These are phyloP conservation scores for Hordeum pubiflorum DNA, from an alignment of 202 grass and related monocot genomes.

Conservation along the genomic window DNA sequence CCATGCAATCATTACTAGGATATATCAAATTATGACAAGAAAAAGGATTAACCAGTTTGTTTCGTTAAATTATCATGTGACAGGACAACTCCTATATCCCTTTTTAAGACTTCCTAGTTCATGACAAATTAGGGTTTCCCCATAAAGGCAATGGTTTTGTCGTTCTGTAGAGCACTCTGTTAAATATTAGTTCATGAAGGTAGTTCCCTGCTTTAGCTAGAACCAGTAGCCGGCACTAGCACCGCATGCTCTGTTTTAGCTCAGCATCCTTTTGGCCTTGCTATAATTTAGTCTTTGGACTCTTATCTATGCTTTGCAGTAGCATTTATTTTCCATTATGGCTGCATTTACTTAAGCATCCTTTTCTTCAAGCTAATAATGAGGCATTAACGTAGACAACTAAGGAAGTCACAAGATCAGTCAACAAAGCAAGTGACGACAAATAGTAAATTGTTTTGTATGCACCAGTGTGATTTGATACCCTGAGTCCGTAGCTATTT, in stretches of 20 bases:
- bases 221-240: too few relatives aligned
- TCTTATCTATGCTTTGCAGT: not conserved
- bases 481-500: not conserved
- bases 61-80: not conserved
- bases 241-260: not conserved
- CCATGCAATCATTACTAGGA: not conserved
- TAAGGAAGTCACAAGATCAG: not conserved
- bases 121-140: not conserved
- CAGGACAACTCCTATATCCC: not conserved
- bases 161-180: not conserved
- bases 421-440: not conserved
- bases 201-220: not conserved
- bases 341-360: not conserved
- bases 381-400: not conserved
- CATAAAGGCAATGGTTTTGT: not conserved
- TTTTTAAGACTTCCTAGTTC: not conserved
- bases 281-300: too few relatives aligned
- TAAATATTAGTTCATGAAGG: constrained; percentile 14
- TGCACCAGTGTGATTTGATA: not conserved
- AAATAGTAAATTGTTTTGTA: not conserved
- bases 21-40: not conserved
- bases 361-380: constrained; percentile 14
- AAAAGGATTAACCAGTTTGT: not conserved
- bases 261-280: not conserved
- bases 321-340: not conserved